Evolutionary conservation across 2,329 filamentous ascomycete genomes (phyloP).

Genomic region (Colletotrichum tropicale): DNA sequence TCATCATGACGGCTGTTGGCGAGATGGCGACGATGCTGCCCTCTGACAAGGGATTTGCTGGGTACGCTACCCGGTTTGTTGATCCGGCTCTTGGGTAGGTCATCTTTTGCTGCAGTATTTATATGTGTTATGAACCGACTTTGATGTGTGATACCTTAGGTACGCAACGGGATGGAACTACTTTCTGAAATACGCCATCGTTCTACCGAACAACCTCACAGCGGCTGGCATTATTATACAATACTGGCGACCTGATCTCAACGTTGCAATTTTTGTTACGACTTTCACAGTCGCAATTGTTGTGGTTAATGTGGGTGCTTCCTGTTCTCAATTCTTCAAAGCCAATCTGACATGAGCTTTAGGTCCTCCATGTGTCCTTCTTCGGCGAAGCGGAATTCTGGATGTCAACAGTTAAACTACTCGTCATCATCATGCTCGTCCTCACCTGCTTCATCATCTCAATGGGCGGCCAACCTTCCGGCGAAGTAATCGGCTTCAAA

Average conservation of each 20-base stretch:
- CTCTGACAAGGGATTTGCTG: constrained; percentile 30
- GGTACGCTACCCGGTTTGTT: constrained; percentile 32
- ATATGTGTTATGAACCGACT: not conserved
- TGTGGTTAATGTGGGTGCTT: constrained; percentile 32
- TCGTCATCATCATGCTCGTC: constrained; percentile 45
- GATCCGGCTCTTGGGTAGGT: constrained; percentile 34
- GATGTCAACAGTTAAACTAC: constrained; percentile 48
- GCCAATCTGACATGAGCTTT: no score
- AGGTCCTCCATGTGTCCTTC: constrained; percentile 39
- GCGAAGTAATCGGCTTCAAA: constrained; percentile 42
- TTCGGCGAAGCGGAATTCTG: constrained; percentile 55
- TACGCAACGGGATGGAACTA: constrained; percentile 53
- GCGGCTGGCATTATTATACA: constrained; percentile 41
- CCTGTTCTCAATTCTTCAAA: no score
- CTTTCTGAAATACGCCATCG: constrained; percentile 47
- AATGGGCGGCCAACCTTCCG: constrained; percentile 41
- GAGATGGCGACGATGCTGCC: constrained; percentile 34
- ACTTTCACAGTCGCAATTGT: constrained; percentile 38
- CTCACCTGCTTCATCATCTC: constrained; percentile 40
- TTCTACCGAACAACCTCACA: constrained; percentile 42
- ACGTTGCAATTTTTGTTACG: constrained; percentile 41
- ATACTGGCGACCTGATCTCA: constrained; percentile 41
- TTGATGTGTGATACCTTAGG: not conserved
- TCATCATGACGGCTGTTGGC: constrained; percentile 54
- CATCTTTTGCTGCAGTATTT: not conserved